Base-by-base conservation (phyloP, 192 early-diverging fungal genomes). In the Umbelopsis sp. region DNA sequence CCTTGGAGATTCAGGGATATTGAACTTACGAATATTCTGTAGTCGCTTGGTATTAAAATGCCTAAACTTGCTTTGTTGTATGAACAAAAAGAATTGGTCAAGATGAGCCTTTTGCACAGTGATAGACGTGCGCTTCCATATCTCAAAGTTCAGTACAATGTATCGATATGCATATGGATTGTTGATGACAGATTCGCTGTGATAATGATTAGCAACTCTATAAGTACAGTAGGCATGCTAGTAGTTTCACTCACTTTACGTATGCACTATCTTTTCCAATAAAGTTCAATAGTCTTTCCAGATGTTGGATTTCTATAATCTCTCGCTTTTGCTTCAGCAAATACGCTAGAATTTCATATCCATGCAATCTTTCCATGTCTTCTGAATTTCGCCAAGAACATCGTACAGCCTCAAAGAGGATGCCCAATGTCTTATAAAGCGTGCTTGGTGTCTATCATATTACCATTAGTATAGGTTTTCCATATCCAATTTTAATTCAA, bases 381-480 rank as follows among this genome's bases (percentile, higher is more conserved):
- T 90, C 90, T 0, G 86, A 83, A 71, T 91, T 89, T 24, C 91
- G 68, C 91, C 91, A 92, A 31, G 78, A 87, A 67, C 84, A 87
- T 38, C 83, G 72, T 51, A 92, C 83, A 38, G 85, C 69, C 43
- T 91, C 86, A 49, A 89, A 86, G 20, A 92, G 73, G 50, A 89
- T 77, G 14, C 74, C 67, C 24, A 88, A 72, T 0, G 86, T 81
- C 71, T 87, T 86, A 41, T 81, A 81, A 16, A 92, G 66, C 20
- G 74, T 45, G 17, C 73, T 84, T 3, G 83, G 65, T 2, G 89
- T 86, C 69, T 89, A 80, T 59, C 2, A 56, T 47, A 3, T 11
- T 5, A 32, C 65, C 21, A 41, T 44, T 43, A 26, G 24, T 45
- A 67, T 22, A 16, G 3, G 5, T 70, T 14, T 4, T 11, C 12